phyloP scores from a whole-genome alignment of 768 basidiomycete genomes.

The Lentinus tigrinus region DNA sequence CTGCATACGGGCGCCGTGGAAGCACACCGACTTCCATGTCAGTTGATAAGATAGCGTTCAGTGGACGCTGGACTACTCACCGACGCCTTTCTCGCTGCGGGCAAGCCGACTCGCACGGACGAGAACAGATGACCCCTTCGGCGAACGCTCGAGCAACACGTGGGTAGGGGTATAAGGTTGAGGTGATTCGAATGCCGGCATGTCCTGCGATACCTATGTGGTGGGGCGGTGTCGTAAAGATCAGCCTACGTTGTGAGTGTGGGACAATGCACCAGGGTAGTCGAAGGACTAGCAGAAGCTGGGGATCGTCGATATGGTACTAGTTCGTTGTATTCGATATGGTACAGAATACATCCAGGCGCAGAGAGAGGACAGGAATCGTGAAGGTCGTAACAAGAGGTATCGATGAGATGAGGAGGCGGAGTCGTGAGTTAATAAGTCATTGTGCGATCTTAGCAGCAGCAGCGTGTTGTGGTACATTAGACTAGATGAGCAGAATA shows the following conservation, averaged over 20 bases:
- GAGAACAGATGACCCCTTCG: constrained; percentile 2
- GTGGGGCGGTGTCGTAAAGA: background rate
- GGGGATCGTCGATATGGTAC: too few species aligned
- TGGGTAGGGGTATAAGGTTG: background rate
- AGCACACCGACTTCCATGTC: background rate
- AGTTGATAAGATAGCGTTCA: constrained; percentile 7
- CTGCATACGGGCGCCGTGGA: background rate
- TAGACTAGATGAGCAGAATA: background rate
- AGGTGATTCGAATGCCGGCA: background rate
- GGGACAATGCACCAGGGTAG: too few species aligned
- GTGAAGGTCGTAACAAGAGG: constrained; percentile 16
- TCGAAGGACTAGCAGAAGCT: too few species aligned
- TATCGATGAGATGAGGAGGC: constrained; percentile 1
- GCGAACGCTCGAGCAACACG: background rate
- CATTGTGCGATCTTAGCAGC: background rate
- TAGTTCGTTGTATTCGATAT: background rate
- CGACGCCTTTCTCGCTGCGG: background rate
- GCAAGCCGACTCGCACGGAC: background rate
- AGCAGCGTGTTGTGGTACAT: background rate
- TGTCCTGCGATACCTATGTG: background rate
- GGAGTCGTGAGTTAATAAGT: constrained; percentile 9
- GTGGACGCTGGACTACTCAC: background rate
- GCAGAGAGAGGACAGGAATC: constrained; percentile 1
- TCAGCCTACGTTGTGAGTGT: background rate
- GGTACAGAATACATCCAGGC: background rate